Evolutionary conservation across 805 yeast species (phyloP).

Genomic region (Zygoascus biomembranicola): DNA sequence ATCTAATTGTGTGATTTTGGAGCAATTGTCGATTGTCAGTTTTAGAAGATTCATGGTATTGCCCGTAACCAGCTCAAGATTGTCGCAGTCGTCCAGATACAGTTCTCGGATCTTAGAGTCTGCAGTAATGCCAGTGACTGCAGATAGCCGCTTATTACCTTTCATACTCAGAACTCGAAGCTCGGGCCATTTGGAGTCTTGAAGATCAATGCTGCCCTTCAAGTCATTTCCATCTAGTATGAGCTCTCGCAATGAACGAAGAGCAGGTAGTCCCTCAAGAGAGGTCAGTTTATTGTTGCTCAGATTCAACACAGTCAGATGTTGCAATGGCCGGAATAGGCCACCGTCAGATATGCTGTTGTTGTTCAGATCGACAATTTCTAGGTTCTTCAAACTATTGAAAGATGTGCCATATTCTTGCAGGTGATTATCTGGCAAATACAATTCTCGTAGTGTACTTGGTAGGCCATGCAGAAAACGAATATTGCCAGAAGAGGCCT

Average conservation of each 20-base stretch:
- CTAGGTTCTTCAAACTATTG: constrained; percentile 35
- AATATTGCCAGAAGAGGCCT: constrained; percentile 35
- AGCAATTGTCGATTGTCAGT: neutral
- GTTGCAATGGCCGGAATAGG: constrained; percentile 28
- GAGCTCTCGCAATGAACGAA: constrained; percentile 27
- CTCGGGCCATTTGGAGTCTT: constrained; percentile 14
- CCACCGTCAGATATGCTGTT: constrained; percentile 1
- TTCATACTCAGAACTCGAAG: constrained; percentile 22
- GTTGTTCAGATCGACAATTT: constrained; percentile 14
- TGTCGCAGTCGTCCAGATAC: constrained; percentile 27
- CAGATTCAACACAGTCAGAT: constrained; percentile 34
- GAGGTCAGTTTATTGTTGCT: constrained; percentile 32
- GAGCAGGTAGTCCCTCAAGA: constrained; percentile 32
- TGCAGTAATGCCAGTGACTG: constrained; percentile 19
- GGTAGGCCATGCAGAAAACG: constrained; percentile 42
- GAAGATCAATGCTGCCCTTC: constrained; percentile 15
- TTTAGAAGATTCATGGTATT: neutral
- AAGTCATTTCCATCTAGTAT: constrained; percentile 22
- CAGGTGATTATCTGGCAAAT: constrained; percentile 32
- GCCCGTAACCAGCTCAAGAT: constrained; percentile 9
- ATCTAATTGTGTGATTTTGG: neutral
- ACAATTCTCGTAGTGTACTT: constrained; percentile 28
- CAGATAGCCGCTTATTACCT: constrained; percentile 16
- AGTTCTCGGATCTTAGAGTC: constrained; percentile 30
- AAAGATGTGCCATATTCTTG: constrained; percentile 36